These are phyloP conservation scores for Venturia carpophila DNA, from an alignment of 2,329 filamentous ascomycete species.

Conservation along the genomic window DNA sequence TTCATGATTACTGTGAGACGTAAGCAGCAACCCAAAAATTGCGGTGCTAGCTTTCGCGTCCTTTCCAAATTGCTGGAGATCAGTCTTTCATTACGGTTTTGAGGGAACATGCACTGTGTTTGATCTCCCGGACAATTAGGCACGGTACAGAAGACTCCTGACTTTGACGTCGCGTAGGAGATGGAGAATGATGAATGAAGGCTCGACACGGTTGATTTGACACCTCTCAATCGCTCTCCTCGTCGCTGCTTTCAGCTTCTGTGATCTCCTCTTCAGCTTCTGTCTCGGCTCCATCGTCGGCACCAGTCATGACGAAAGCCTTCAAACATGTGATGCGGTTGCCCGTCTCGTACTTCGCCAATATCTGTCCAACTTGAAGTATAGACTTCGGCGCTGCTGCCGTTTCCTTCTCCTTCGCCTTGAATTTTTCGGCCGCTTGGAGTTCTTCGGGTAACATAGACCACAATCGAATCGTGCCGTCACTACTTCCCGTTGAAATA, in stretches of 20 bases:
- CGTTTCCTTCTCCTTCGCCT: constrained; percentile 16
- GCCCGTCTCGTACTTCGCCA: constrained; percentile 75
- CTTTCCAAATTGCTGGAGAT: too few relatives aligned
- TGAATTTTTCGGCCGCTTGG: background rate
- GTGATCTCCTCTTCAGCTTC: constrained; percentile 27
- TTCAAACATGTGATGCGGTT: constrained; percentile 85
- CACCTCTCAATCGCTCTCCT: constrained; percentile 8
- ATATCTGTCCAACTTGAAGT: constrained; percentile 53
- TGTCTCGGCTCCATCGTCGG: constrained; percentile 47
- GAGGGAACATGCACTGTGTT: too few relatives aligned
- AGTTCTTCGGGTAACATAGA: constrained; percentile 38
- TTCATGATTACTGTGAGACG: too few relatives aligned
- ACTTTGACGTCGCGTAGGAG: background rate
- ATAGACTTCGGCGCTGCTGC: constrained; percentile 21
- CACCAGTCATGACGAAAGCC: constrained; percentile 61
- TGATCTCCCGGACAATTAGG: too few relatives aligned
- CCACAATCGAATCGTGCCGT: constrained; percentile 80
- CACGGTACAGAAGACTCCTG: too few relatives aligned
- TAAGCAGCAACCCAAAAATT: too few relatives aligned
- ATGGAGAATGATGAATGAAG: background rate
- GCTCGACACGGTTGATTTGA: background rate
- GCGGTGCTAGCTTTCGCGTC: too few relatives aligned
- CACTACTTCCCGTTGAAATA: constrained; percentile 70
- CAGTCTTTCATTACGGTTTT: too few relatives aligned
- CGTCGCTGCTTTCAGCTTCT: constrained; percentile 13